These are phyloP conservation scores for Xylaria longipes DNA, from an alignment of 495 filamentous ascomycete species.

Conservation along the genomic window DNA sequence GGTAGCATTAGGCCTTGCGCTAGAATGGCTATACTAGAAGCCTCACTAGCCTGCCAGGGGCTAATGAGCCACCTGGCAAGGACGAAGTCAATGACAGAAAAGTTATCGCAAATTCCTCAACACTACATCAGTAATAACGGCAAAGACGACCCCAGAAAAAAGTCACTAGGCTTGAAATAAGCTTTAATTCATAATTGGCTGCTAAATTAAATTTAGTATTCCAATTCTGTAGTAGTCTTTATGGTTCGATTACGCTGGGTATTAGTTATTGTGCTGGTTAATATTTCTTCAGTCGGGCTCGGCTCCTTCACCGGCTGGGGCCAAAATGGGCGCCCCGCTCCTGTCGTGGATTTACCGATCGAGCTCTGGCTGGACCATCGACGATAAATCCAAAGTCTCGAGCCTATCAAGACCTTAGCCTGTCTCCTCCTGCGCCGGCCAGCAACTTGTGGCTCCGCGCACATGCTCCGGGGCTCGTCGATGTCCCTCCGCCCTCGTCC, in stretches of 20 bases:
- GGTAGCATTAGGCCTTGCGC: constrained; percentile 6
- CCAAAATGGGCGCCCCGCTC: constrained; percentile 1
- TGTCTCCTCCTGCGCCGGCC: background rate
- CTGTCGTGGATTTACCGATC: constrained; percentile 31
- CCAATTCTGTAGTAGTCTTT: background rate
- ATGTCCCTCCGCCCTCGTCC: background rate
- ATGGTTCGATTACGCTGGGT: background rate
- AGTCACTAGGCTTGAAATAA: background rate
- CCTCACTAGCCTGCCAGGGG: background rate
- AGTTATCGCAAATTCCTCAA: background rate
- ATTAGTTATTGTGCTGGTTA: background rate
- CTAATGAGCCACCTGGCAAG: background rate
- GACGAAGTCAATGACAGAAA: background rate
- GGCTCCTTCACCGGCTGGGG: constrained; percentile 10
- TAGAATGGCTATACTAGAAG: constrained; percentile 1
- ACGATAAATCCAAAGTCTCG: constrained; percentile 22
- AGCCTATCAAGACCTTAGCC: constrained; percentile 13
- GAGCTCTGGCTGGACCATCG: constrained; percentile 38
- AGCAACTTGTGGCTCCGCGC: background rate
- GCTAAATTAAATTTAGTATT: too few species aligned
- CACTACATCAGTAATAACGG: background rate
- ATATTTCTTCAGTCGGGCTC: background rate
- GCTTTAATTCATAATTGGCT: too few species aligned
- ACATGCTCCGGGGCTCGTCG: background rate
- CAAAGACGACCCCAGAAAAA: background rate